These are phyloP conservation scores for Clarireedia homoeocarpa DNA, from an alignment of 2,329 filamentous ascomycete genomes.

Conservation along the genomic window DNA sequence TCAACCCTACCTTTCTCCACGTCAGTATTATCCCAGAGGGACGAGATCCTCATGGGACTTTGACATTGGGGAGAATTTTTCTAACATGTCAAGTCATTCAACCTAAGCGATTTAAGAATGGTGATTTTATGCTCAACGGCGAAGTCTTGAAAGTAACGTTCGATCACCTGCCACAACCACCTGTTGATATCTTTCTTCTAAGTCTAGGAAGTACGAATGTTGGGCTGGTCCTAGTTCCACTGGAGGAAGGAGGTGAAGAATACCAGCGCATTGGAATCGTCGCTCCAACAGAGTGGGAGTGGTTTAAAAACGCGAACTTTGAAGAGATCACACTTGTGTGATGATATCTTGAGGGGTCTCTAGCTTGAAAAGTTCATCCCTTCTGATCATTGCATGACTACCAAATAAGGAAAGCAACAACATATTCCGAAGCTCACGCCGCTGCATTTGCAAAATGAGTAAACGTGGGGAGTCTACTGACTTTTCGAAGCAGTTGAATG, in stretches of 20 bases:
- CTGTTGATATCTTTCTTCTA: background rate
- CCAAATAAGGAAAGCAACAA: too few species aligned
- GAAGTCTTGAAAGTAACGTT: background rate
- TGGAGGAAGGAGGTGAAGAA: background rate
- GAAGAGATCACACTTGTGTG: background rate
- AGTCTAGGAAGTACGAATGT: conserved; percentile 3
- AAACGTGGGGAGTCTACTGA: too few species aligned
- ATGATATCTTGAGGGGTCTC: background rate
- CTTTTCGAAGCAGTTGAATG: too few species aligned
- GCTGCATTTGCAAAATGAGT: too few species aligned
- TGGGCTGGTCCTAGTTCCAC: background rate
- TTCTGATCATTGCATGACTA: too few species aligned
- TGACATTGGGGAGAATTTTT: background rate
- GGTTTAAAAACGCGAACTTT: background rate
- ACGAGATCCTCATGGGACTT: background rate
- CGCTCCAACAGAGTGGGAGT: conserved; percentile 5
- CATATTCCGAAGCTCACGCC: too few species aligned
- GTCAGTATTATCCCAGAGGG: conserved; percentile 4
- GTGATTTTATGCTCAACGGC: background rate
- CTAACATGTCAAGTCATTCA: background rate
- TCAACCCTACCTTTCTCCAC: background rate
- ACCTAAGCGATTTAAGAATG: background rate
- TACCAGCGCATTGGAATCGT: background rate
- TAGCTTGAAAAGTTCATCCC: background rate
- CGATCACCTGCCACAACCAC: conserved; percentile 6